A percentile compares a stretch with the other conserved stretches of the same genome.
These are phyloP conservation scores for Albizia julibrissin DNA, from an alignment of 306 rosid genomes.

Conservation along the genomic window DNA sequence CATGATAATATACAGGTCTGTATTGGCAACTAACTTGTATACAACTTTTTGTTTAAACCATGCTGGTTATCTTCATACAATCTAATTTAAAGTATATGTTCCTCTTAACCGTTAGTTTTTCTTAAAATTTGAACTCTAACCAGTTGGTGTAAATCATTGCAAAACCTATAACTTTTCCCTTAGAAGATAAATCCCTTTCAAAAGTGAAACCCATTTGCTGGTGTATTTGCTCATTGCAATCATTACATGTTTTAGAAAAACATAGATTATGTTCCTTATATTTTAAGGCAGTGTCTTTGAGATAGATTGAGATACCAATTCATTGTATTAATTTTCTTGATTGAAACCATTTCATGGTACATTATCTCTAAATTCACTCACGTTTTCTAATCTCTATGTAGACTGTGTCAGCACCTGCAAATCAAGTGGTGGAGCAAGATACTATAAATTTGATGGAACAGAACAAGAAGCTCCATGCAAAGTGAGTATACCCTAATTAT, in stretches of 20 bases:
- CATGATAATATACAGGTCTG: conserved; percentile 50
- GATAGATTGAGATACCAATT: conserved; percentile 14
- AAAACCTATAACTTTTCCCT: not conserved
- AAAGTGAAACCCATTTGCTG: not conserved
- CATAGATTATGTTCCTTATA: not conserved
- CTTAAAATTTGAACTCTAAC: not conserved
- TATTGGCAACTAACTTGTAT: conserved; percentile 36
- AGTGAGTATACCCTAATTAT: conserved; percentile 53
- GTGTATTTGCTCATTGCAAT: not conserved
- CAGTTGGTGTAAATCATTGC: not conserved
- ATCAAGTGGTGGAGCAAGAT: conserved; percentile 47
- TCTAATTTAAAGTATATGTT: not conserved
- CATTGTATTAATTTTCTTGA: conserved; percentile 22
- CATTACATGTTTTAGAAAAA: conserved; percentile 4
- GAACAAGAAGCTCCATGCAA: conserved; percentile 60
- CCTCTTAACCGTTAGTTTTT: not conserved
- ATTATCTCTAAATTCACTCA: conserved; percentile 16
- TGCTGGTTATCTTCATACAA: not conserved
- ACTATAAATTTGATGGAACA: conserved; percentile 50
- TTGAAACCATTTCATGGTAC: conserved; percentile 19
- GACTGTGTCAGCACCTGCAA: conserved; percentile 33
- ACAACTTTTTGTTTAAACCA: not conserved
- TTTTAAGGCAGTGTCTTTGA: not conserved
- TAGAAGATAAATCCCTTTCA: not conserved
- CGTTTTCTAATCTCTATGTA: conserved; percentile 41